Evolutionary conservation across 2,329 filamentous ascomycete species (phyloP).

Genomic region (Beauveria medogensis): DNA sequence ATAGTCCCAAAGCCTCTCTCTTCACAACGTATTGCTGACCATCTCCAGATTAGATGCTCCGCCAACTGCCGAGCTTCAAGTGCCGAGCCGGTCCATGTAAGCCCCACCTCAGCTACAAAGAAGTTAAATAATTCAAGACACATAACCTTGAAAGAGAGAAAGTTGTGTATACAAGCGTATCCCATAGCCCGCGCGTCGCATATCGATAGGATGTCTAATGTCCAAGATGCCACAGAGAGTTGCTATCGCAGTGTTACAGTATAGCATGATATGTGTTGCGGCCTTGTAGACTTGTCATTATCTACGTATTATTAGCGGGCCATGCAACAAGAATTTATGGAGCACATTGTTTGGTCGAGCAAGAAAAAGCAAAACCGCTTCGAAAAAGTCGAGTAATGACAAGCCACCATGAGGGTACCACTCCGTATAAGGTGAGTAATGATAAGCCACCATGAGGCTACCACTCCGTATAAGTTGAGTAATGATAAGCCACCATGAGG

Average conservation of each 20-base stretch:
- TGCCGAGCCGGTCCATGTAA: neutral
- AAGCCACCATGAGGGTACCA: neutral
- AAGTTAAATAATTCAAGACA: too few species aligned
- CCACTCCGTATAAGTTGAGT: neutral
- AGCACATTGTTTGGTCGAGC: neutral
- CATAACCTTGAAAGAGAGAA: neutral
- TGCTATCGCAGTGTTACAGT: neutral
- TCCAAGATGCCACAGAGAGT: neutral
- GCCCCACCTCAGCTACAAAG: neutral
- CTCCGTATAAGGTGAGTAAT: neutral
- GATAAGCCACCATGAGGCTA: neutral
- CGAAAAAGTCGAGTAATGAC: neutral
- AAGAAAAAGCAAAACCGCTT: neutral
- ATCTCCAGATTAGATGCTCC: neutral
- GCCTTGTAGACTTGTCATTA: neutral
- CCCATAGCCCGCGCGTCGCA: neutral
- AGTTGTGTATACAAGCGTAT: neutral
- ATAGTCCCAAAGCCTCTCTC: neutral
- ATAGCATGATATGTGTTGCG: neutral
- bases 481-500: neutral
- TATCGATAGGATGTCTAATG: neutral
- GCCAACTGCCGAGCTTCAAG: slow-evolving; percentile 3
- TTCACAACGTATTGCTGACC: neutral
- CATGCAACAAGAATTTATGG: neutral
- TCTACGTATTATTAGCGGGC: neutral